Evolutionary conservation across 495 filamentous ascomycete genomes (phyloP).

Genomic region (Staphylotrichum tortipilum): DNA sequence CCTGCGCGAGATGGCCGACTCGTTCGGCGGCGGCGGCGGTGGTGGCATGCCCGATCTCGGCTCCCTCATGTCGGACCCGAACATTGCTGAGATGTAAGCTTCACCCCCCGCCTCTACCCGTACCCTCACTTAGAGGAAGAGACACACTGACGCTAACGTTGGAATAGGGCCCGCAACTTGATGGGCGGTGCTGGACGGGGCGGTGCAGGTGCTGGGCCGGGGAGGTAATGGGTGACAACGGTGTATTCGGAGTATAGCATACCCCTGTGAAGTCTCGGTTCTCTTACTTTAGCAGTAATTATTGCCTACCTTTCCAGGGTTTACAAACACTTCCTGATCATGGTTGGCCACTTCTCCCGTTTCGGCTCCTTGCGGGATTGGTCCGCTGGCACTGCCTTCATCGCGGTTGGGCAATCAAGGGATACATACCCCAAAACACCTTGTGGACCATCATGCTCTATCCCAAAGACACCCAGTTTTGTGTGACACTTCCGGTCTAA

Average conservation of each 20-base stretch:
- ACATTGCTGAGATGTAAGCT: slow-evolving; percentile 85
- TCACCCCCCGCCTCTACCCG: no score
- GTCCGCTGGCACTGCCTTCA: no score
- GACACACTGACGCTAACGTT: not conserved
- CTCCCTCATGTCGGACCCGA: slow-evolving; percentile 81
- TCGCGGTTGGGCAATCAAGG: no score
- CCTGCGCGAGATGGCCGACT: slow-evolving; percentile 69
- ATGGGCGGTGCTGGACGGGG: slow-evolving; percentile 56
- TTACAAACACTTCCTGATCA: no score
- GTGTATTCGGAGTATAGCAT: no score
- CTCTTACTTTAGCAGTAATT: no score
- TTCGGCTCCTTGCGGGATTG: no score
- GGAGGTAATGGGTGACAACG: slow-evolving; percentile 5
- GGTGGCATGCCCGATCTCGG: slow-evolving; percentile 83
- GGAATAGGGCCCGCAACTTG: slow-evolving; percentile 60
- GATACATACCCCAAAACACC: no score
- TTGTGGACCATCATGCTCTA: not conserved
- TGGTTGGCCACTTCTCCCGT: no score
- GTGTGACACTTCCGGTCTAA: not conserved
- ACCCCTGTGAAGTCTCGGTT: no score
- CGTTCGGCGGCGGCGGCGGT: slow-evolving; percentile 46
- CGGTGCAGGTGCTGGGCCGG: slow-evolving; percentile 12
- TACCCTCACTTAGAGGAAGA: no score
- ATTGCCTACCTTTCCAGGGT: no score
- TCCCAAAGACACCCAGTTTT: not conserved